Evolutionary conservation across 306 rosid genomes (phyloP), one percentile per base, ranked within the genome.

Genomic region (Cucumis cinereus): DNA sequence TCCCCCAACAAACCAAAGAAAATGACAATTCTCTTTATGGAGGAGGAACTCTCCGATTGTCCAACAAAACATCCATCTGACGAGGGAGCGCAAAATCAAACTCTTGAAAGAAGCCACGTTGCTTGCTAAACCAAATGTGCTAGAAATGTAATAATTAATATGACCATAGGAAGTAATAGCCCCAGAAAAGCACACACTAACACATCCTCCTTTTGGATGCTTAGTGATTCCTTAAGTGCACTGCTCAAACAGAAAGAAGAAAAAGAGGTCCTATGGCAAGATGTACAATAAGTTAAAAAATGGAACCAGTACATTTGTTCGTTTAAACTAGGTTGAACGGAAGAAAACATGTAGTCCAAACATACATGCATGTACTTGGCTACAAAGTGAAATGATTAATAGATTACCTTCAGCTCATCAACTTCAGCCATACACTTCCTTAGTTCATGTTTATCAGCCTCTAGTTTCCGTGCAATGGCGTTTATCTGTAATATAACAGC

Each of bases 401-500:
- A 45, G 52, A 45, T 2, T 50, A 85, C 98, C 94, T 91, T 91
- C 75, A 93, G 83, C 67, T 81, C 66, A 47, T 90, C 88, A 71
- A 93, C 75, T 77, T 89, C 94, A 78, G 88, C 84, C 56, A 67
- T 59, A 80, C 80, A 84, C 79, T 76, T 84, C 40, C 20, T 75
- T 6, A 82, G 88, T 83, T 90, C 91, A n/a, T 67, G 55, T 73
- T 79, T 87, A 85, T 90, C 96, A 40, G 82, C 90, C 80, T 87
- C 93, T 79, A 94, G 81, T 81, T 87, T 94, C 67, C 76, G 70
- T 36, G 86, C 83, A 72, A 91, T 79, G 72, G 84, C 78, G 75
- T 85, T 87, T 82, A 91, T 91, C 98, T 91, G 88, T 30, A 54
- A 74, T 61, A 82, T 61, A 63, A 82, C 22, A 23, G 58, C 78